Evolutionary conservation across 129 eudicot genomes (phyloP), one percentile per base, ranked within the genome.

Genomic region (Arctium lappa): DNA sequence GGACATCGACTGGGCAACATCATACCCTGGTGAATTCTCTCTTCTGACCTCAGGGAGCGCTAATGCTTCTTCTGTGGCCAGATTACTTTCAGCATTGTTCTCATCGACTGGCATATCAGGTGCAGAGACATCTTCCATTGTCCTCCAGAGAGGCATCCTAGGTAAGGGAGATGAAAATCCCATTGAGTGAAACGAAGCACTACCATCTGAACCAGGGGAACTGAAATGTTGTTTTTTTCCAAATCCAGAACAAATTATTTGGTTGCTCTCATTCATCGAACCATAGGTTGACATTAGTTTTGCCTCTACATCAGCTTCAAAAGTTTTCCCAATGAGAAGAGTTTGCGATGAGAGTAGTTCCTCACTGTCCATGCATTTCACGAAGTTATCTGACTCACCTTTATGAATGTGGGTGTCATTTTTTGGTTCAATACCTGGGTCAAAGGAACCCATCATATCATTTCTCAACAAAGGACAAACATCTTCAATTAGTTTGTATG

Each of bases 121-220:
- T 73, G 85, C 92, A 69, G 93, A 88, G 33, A 91, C 72, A 77
- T 89, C 92, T 80, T 88, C 92, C 86, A 91, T 44, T 36, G 89
- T 84, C 70, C 84, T 91, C 97, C 98, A 94, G 5, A 80, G 85
- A 37, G 90, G 89, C 84, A 86, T 72, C 68, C 84, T 84, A 78
- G 92, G 84, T 69, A 85, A 77, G 1, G 92, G 89, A 72, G 98
- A 86, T 76, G 94, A 84, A 89, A 88, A 91, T 40, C 87, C 85
- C 82, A 90, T 71, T 6, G 85, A 48, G 56, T 86, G 91, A 76
- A 88, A 87, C 16, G 94, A 81, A 89, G 93, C 85, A 83, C 87
- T 86, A 65, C 87, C 95, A 77, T 88, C 95, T 39, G 95, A 83
- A 80, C 87, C 85, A 31, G 97, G 88, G 34, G 98, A 85, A 31